Conservation (phyloP, 345 rosid species). For the Nasturtium officinale region DNA sequence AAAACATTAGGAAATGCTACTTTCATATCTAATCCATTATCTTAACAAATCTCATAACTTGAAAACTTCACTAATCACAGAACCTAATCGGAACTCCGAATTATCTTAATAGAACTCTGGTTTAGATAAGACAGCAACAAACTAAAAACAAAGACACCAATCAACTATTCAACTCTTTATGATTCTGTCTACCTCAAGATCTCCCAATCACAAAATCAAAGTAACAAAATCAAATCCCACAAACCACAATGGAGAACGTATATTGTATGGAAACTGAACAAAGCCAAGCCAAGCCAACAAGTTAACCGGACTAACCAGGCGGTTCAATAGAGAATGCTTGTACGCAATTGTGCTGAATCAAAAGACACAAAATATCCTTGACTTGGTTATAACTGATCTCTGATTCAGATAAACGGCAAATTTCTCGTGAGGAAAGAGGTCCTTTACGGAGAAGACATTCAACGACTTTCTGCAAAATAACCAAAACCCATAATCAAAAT, state of each 20-base stretch:
- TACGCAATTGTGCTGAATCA: slow-evolving; percentile 86
- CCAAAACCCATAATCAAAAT: not conserved
- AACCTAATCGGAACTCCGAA: not conserved
- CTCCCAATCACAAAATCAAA: not conserved
- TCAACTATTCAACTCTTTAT: not conserved
- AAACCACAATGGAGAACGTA: not conserved
- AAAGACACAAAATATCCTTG: slow-evolving; percentile 44
- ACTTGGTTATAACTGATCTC: too few species aligned
- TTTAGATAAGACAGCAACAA: not conserved
- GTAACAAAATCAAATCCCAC: not conserved
- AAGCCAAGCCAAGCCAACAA: not conserved
- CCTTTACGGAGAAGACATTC: slow-evolving; percentile 80
- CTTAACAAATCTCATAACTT: not conserved
- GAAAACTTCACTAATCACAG: not conserved
- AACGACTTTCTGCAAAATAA: slow-evolving; percentile 65
- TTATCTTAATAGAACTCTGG: not conserved
- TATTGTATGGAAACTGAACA: not conserved
- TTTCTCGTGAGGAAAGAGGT: slow-evolving; percentile 51
- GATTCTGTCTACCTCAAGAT: not conserved
- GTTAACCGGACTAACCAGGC: slow-evolving; percentile 39
- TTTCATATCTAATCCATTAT: not conserved
- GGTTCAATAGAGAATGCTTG: slow-evolving; percentile 68
- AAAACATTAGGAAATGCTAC: not conserved
- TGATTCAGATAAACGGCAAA: slow-evolving; percentile 37
- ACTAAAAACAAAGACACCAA: not conserved